Percentiles rank a stretch among this genome's conserved stretches.
phyloP scores from a whole-genome alignment of 345 rosid genomes.

The Camelina neglecta region DNA sequence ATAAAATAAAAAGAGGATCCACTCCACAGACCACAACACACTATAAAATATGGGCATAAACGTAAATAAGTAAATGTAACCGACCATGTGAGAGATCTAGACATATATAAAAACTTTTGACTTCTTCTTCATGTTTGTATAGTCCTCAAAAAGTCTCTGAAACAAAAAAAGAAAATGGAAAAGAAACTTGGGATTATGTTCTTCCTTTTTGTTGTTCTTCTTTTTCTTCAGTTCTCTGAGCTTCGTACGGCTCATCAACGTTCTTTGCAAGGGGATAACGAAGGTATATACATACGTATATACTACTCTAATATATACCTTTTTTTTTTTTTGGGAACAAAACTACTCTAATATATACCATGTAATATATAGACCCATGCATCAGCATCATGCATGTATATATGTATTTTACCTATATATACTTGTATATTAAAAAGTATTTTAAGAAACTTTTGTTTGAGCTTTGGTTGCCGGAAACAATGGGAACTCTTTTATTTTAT shows the following conservation, averaged over 20 bases:
- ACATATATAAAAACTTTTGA: conserved; percentile 33
- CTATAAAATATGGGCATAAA: conserved; percentile 17
- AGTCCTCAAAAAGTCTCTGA: conserved; percentile 24
- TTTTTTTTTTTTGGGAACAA: no score
- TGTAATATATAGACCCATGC: background rate
- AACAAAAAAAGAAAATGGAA: conserved; percentile 22
- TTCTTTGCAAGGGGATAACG: conserved; percentile 26
- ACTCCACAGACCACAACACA: conserved; percentile 9
- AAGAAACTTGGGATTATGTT: conserved; percentile 25
- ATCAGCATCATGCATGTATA: conserved; percentile 25
- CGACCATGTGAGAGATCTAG: conserved; percentile 34
- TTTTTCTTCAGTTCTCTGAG: conserved; percentile 26
- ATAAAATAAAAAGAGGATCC: conserved; percentile 14
- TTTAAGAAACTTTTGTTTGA: background rate
- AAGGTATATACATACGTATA: conserved; percentile 26
- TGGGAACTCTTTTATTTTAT: background rate
- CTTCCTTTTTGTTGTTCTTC: conserved; percentile 23
- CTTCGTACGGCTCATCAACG: conserved; percentile 30
- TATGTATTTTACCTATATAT: background rate
- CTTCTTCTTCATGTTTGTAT: conserved; percentile 24
- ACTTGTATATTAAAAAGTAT: no score
- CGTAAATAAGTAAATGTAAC: conserved; percentile 33
- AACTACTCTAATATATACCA: background rate
- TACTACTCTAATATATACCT: background rate
- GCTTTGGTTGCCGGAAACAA: background rate